These are phyloP conservation scores for Gaillardinia entomophila DNA, from an alignment of 805 yeast species.

Conservation along the genomic window DNA sequence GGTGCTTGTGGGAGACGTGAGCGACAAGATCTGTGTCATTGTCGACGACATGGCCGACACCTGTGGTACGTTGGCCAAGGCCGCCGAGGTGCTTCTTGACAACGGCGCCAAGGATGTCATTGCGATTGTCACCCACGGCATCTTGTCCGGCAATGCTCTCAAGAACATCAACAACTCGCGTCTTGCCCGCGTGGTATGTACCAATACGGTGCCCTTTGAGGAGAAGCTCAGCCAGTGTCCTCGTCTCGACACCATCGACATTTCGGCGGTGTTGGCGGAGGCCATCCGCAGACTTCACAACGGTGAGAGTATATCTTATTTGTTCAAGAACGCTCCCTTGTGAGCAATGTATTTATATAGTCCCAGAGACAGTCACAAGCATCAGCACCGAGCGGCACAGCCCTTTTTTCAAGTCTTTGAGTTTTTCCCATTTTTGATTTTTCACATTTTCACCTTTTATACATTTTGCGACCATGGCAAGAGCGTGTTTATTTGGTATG, in stretches of 20 bases:
- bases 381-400: too few relatives aligned
- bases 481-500: slow-evolving; percentile 71
- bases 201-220: slow-evolving; percentile 86
- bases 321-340: slow-evolving; percentile 58
- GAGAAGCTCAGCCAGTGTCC: slow-evolving; percentile 53
- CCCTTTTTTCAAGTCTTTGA: too few relatives aligned
- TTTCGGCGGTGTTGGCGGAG: slow-evolving; percentile 85
- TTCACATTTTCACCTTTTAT: too few relatives aligned
- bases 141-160: slow-evolving; percentile 80
- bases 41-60: slow-evolving; percentile 99
- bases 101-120: slow-evolving; percentile 82
- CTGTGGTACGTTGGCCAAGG: slow-evolving; percentile 93
- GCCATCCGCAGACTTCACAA: slow-evolving; percentile 91
- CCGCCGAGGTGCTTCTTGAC: slow-evolving; percentile 78
- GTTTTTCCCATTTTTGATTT: too few relatives aligned
- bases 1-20: slow-evolving; percentile 95
- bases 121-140: slow-evolving; percentile 95
- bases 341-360: slow-evolving; percentile 1
- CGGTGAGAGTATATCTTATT: slow-evolving; percentile 89
- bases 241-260: slow-evolving; percentile 76
- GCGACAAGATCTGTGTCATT: slow-evolving; percentile 72
- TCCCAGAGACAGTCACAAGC: too few relatives aligned
- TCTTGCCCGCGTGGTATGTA: slow-evolving; percentile 73
- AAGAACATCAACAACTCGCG: slow-evolving; percentile 63
- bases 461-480: slow-evolving; percentile 28